Base-by-base conservation (phyloP, 1,139 yeast species). In the Blastobotrys proliferans region DNA sequence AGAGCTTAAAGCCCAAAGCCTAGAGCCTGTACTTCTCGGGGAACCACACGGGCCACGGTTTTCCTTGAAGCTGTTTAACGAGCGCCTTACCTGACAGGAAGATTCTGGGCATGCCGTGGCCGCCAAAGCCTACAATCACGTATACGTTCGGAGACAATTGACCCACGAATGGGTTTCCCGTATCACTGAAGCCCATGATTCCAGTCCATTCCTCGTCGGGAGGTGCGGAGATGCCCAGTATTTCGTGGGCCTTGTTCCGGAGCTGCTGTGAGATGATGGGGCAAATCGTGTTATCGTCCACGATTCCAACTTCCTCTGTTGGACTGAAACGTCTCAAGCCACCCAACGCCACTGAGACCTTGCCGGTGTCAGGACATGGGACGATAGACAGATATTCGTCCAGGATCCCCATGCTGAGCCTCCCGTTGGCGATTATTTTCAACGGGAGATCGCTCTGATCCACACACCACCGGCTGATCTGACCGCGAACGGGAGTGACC, bases 51-150 rank as follows among this genome's bases (percentile, higher is more conserved):
- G 58, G 58, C 53, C 53, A 54, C 17, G 6, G 8, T 6, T n/a
- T n/a, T 4, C 30, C 13, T 9, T 25, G 38, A 35, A 45, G 48
- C 18, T 47, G 41, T 27, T 45, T 35, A 6, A 53, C 60, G 17
- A 57, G 39, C 3, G 56, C 58, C 41, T 52, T 46, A 6, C 60
- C 62, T 4, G 54, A 37, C 29, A 54, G 29, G 38, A 57, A 69
- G 28, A 70, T 67, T 41, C 76, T 56, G 22, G 75, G 74, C 74
- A 72, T 70, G 17, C 76, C 76, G 50, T 72, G 76, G 5, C 76
- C 76, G 20, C 66, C 63, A 55, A 68, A 72, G 1, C 76, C 76
- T 4, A 72, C 74, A 41, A 62, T 55, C 6, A 70, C 61, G 45
- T 53, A 66, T 10, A 60, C 51, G 38, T 57, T 56, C 11, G 18